phyloP scores from a whole-genome alignment of 352 stramenopile genomes.

The Nothophytophthora sp. region DNA sequence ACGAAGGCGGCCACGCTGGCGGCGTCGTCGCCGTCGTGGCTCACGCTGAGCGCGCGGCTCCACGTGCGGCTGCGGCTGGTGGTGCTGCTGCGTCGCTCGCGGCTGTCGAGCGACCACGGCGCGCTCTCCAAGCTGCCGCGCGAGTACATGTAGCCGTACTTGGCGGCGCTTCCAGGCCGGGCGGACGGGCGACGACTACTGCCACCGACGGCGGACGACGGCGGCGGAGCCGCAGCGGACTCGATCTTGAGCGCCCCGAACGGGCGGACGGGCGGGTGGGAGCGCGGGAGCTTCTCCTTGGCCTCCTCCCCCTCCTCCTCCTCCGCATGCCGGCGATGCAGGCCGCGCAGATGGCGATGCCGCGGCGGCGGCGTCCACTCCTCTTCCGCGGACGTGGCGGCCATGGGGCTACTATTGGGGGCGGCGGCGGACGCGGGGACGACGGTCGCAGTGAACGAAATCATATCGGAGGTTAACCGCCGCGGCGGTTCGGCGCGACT shows the following conservation, averaged over 20 bases:
- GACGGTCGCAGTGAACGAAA: constrained; percentile 46
- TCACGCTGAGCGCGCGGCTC: constrained; percentile 28
- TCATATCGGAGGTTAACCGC: constrained; percentile 53
- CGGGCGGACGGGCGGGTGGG: neutral
- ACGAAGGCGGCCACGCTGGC: constrained; percentile 21
- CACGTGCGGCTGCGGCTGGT: constrained; percentile 18
- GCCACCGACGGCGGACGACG: too few species aligned
- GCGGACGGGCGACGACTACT: too few species aligned
- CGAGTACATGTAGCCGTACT: constrained; percentile 46
- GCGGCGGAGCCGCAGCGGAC: too few species aligned
- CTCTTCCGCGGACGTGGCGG: constrained; percentile 4
- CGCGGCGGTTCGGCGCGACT: too few species aligned
- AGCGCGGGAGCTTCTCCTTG: constrained; percentile 5
- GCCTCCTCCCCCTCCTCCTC: neutral
- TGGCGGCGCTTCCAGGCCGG: constrained; percentile 6
- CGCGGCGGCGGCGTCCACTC: constrained; percentile 2
- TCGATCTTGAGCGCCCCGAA: constrained; percentile 36
- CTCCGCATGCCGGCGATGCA: neutral
- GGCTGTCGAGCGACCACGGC: neutral
- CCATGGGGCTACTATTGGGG: neutral
- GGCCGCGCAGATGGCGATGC: constrained; percentile 1
- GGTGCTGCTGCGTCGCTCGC: constrained; percentile 6
- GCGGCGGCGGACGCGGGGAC: constrained; percentile 13
- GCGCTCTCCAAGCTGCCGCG: constrained; percentile 25
- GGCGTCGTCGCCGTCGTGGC: constrained; percentile 15